Evolutionary conservation across 2,329 filamentous ascomycete species (phyloP).

Genomic region (Colletotrichum godetiae): DNA sequence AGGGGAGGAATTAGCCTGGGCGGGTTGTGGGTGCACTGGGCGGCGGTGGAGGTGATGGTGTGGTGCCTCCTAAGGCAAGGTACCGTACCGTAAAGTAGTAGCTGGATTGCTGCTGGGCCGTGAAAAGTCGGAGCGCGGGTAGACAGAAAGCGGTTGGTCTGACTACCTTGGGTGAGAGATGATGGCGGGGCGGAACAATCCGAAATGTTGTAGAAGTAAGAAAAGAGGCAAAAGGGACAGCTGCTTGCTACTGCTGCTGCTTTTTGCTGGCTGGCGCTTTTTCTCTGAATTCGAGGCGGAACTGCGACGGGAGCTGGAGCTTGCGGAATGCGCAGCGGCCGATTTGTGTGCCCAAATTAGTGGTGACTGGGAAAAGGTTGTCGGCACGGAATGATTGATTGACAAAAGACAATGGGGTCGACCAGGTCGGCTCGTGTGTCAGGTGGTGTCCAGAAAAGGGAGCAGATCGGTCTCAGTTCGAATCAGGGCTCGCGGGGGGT

Average conservation of each 20-base stretch:
- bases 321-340: constrained; percentile 28
- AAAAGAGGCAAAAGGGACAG: not conserved
- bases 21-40: constrained; percentile 9
- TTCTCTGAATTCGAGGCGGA: not conserved
- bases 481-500: not conserved
- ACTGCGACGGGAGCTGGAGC: not conserved
- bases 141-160: constrained; percentile 21
- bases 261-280: not conserved
- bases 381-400: constrained; percentile 28
- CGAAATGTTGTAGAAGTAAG: not conserved
- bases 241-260: not conserved
- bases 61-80: not conserved
- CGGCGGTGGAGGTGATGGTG: constrained; percentile 9
- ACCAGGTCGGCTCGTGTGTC: constrained; percentile 27
- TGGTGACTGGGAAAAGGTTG: constrained; percentile 16
- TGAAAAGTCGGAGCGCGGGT: constrained; percentile 24
- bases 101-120: constrained; percentile 15
- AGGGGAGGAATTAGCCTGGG: constrained; percentile 20
- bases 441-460: constrained; percentile 31
- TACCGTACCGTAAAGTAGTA: too few relatives aligned
- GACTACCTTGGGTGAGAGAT: not conserved
- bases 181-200: constrained; percentile 18
- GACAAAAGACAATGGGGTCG: constrained; percentile 25
- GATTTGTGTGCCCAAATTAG: constrained; percentile 24
- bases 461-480: constrained; percentile 8